Evolutionary conservation across 1,284 basidiomycete species (phyloP), one percentile per base, ranked within the genome.

Genomic region (Austroboletus sp.): DNA sequence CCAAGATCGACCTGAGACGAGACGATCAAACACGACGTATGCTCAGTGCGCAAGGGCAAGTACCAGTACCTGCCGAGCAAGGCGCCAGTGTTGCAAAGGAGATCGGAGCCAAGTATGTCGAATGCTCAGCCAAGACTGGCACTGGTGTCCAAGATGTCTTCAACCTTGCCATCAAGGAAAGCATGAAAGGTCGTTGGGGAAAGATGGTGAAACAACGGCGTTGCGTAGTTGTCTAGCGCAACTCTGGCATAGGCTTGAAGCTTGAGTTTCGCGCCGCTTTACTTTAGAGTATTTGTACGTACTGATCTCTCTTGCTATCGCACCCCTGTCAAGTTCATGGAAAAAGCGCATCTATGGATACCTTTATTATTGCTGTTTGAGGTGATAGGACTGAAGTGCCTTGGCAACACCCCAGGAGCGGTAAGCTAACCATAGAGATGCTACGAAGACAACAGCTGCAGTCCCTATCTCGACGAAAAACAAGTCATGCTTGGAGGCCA

Each of bases 71-170:
- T 0, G 64, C 82, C 10, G 82, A 87, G 56, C 88, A 91, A 63
- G 92, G 91, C 2, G 76, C 74, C 13, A 72, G 71, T 35, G 83
- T 96, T 13, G 91, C 93, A 12, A 80, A 80, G 55, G 90, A 96
- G 61, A 97, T 98, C 48, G 90, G 91, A 17, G 94, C 95, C n/a
- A 84, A 80, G 64, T 98, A 98, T 65, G 74, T 89, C 53, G 94
- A 99, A 69, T 99, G 95, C 69, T 91, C 86, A 16, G 90, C 95
- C 38, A 95, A 96, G 74, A 84, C 85, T 17, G 89, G 90, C 12
- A 74, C 75, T 23, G 92, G 92, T 32, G 92, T 98, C 26, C 82
- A 86, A 51, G 90, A 95, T 46, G 94, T 98, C 37, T 99, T 99
- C 67, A 80, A 86, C 50, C 78, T 88, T 8, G 95, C 95, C 5